Conservation (phyloP, 345 rosid species). For the Moricandia arvensis region DNA sequence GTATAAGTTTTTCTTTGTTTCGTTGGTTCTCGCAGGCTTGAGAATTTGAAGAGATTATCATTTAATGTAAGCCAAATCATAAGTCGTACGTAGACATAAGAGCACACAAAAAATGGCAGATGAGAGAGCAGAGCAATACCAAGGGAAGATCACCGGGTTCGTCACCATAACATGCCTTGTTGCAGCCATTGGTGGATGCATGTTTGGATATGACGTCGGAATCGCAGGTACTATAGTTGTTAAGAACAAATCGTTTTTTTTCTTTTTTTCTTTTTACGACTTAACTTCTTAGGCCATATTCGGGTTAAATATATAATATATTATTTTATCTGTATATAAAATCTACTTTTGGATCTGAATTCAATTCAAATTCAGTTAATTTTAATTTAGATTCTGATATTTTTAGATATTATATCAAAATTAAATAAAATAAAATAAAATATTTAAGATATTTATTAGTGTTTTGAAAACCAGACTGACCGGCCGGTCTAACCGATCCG, state of each 20-base stretch:
- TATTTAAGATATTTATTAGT: not conserved
- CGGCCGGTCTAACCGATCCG: too few species aligned
- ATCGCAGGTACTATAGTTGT: slow-evolving; percentile 53
- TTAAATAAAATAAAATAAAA: not conserved
- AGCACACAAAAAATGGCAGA: slow-evolving; percentile 32
- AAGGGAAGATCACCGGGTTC: slow-evolving; percentile 60
- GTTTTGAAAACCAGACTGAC: too few species aligned
- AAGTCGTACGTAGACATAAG: too few species aligned
- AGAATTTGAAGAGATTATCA: not conserved
- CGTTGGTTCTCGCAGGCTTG: too few species aligned
- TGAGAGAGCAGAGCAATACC: slow-evolving; percentile 69
- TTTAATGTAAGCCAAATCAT: not conserved
- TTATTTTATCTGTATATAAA: not conserved
- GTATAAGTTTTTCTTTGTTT: too few species aligned
- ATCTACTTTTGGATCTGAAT: not conserved
- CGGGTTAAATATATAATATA: not conserved
- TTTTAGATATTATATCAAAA: not conserved
- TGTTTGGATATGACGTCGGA: slow-evolving; percentile 84
- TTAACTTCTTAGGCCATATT: not conserved
- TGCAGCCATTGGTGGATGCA: slow-evolving; percentile 77
- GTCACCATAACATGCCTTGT: slow-evolving; percentile 58
- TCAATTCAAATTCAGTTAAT: too few species aligned
- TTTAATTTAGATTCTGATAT: not conserved
- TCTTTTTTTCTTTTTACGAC: not conserved
- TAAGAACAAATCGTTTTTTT: not conserved